Percentiles rank a stretch among this genome's conserved stretches.
Evolutionary conservation across 148 eudicot species (phyloP).

Genomic region (Silene conica): DNA sequence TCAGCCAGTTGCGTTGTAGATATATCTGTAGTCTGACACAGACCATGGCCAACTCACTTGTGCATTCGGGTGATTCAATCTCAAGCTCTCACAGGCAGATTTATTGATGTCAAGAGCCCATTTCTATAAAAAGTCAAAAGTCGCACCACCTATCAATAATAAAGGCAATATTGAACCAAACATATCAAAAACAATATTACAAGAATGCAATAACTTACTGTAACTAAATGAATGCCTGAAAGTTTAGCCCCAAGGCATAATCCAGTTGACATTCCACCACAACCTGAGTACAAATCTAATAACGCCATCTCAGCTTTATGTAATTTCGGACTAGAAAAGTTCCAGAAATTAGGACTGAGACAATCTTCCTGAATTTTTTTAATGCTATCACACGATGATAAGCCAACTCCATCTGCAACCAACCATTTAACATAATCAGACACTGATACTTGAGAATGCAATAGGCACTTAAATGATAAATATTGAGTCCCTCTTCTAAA

Average conservation of each 20-base stretch:
- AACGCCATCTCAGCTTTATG: constrained; percentile 46
- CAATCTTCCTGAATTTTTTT: constrained; percentile 23
- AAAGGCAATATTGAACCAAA: neutral
- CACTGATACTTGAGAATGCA: neutral
- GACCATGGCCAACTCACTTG: constrained; percentile 42
- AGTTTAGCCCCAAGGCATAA: constrained; percentile 83
- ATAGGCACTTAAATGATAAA: neutral
- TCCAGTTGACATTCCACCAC: constrained; percentile 99
- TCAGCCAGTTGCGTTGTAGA: neutral
- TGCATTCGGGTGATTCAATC: constrained; percentile 81
- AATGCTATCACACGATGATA: constrained; percentile 27
- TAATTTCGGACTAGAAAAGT: constrained; percentile 20
- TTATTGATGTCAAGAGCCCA: constrained; percentile 77
- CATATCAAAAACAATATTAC: neutral
- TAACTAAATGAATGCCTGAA: constrained; percentile 58
- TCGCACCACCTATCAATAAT: constrained; percentile 5
- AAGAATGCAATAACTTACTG: constrained; percentile 40
- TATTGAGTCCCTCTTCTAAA: constrained; percentile 1
- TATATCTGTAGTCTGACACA: constrained; percentile 6
- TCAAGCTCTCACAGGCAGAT: constrained; percentile 87
- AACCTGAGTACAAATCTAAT: constrained; percentile 84
- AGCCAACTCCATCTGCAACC: constrained; percentile 26
- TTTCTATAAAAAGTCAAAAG: constrained; percentile 38
- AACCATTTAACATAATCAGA: constrained; percentile 11
- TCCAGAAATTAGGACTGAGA: constrained; percentile 20